Conservation (phyloP, 768 basidiomycete genomes). For the Favolaschia claudopus region DNA sequence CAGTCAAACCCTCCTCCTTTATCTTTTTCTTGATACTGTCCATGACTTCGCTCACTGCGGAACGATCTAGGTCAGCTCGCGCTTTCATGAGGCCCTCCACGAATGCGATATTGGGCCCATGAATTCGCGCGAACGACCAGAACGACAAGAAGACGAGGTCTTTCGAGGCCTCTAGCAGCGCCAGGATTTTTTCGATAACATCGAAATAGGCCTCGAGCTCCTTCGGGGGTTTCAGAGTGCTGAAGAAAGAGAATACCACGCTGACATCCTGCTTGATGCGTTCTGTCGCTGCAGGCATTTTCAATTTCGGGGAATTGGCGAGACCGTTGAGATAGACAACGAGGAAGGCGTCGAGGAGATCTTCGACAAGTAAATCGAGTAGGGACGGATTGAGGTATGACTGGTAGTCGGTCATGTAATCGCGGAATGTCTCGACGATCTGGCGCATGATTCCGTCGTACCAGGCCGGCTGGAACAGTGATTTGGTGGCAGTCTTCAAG, state of each 20-base stretch:
- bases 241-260: conserved; percentile 83
- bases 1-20: conserved; percentile 83
- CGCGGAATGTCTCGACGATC: conserved; percentile 93
- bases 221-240: conserved; percentile 73
- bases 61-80: conserved; percentile 90
- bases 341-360: conserved; percentile 90
- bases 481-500: conserved; percentile 84
- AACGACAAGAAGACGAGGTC: conserved; percentile 92
- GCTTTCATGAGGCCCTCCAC: conserved; percentile 91
- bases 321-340: conserved; percentile 90
- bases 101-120: conserved; percentile 92
- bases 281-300: conserved; percentile 85
- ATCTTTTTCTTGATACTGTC: conserved; percentile 92
- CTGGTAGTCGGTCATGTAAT: conserved; percentile 97
- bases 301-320: conserved; percentile 82
- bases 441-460: conserved; percentile 90
- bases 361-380: conserved; percentile 91
- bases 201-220: conserved; percentile 88
- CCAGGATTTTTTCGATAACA: conserved; percentile 83
- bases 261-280: conserved; percentile 85
- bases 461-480: conserved; percentile 85
- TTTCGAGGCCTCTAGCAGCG: conserved; percentile 85
- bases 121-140: conserved; percentile 91
- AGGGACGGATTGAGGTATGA: conserved; percentile 89
- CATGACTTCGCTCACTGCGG: conserved; percentile 88